phyloP scores from a whole-genome alignment of 2,329 filamentous ascomycete genomes.

The Apiospora hydei region DNA sequence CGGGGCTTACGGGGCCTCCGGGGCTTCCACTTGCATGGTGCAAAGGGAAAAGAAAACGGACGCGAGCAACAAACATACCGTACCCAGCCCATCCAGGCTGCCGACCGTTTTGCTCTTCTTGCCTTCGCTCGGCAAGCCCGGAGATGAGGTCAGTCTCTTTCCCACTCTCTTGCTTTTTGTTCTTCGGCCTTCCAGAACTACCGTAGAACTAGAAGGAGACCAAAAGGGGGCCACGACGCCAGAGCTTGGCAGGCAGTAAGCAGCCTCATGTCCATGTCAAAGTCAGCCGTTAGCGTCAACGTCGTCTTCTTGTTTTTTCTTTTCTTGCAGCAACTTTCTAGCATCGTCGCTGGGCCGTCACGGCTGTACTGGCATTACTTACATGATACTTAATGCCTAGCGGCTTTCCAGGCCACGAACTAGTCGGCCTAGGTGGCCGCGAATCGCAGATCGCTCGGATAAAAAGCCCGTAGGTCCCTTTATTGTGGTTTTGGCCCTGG shows the following conservation, averaged over 20 bases:
- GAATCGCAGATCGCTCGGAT: conserved; percentile 18
- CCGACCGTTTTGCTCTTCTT: neutral
- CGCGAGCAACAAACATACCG: neutral
- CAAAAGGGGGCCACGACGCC: neutral
- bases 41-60: neutral
- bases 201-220: neutral
- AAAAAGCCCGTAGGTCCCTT: conserved; percentile 8
- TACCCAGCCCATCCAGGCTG: neutral
- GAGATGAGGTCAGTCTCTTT: neutral
- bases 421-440: neutral
- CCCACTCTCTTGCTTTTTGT: neutral
- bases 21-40: neutral
- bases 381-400: neutral
- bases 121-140: neutral
- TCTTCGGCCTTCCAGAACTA: neutral
- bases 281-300: neutral
- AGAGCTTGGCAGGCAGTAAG: neutral
- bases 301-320: neutral
- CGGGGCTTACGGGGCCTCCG: neutral
- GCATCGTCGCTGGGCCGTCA: neutral
- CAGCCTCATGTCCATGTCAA: neutral
- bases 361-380: neutral
- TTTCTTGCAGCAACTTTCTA: neutral
- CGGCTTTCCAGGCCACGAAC: neutral
- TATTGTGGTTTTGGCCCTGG: neutral